Base-by-base conservation (phyloP, 345 rosid species). In the Bruguiera sexangula region DNA sequence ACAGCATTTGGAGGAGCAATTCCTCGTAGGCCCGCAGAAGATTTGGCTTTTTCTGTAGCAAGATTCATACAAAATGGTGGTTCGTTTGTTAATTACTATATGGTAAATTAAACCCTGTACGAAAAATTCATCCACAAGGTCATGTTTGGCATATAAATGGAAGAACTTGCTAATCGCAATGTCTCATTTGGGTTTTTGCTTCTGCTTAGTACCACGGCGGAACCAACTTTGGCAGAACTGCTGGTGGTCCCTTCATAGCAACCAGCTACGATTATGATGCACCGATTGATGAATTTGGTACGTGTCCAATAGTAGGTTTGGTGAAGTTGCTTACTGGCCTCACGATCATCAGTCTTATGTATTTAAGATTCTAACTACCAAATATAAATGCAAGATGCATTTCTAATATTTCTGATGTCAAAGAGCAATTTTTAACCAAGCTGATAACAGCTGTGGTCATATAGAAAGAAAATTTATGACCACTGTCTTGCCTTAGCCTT, bases 201-300 rank as follows among this genome's bases (percentile, higher is more conserved):
- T 24, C 31, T 20, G 34, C 53, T 13, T 34, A 83, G 86, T 84
- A 84, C 63, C 87, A 84, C 37, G 87, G 85, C 31, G 84, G 85
- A 69, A 84, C 87, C 39, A 84, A 84, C 65, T 84, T 84, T 53
- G 84, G 80, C 22, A 36, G 86, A 48, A 81, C 87, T n/a, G 53
- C 85, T 6, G 85, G 81, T 15, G 84, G 85, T 61, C 87, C 75
- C 39, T 79, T 84, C 65, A 81, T 84, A 63, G 80, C 87, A 66
- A 81, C 87, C 37, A 78, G 81, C 76, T 84, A 84, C 57, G 87
- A 84, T 75, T 83, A 81, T 22, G 87, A 84, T 34, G 87, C 87
- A 36, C 87, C 87, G 5, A 39, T 84, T 46, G 87, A 84, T 65
- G 85, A 84, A 76, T 81, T 56, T 31, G 87, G 85, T 83, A 76